Evolutionary conservation across 306 rosid genomes (phyloP).

Genomic region (Sicyos baderoa): DNA sequence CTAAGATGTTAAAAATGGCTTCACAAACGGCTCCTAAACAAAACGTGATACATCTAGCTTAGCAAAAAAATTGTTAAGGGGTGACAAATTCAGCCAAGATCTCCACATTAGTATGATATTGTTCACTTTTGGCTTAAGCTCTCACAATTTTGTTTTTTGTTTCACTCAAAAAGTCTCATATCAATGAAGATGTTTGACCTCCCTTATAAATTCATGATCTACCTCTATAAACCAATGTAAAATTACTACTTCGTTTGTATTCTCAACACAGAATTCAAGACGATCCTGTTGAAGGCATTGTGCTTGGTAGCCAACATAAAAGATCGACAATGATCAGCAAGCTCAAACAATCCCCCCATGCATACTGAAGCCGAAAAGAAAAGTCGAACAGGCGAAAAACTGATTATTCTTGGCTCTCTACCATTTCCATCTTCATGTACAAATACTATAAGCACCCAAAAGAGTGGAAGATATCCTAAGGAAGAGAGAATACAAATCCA

Average conservation of each 20-base stretch:
- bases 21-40: too few relatives aligned
- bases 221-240: too few relatives aligned
- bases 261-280: too few relatives aligned
- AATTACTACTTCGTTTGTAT: too few relatives aligned
- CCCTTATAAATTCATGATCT: too few relatives aligned
- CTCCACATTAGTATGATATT: too few relatives aligned
- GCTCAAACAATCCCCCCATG: not conserved
- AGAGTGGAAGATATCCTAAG: not conserved
- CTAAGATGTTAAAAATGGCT: not conserved
- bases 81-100: too few relatives aligned
- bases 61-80: too few relatives aligned
- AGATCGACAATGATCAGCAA: not conserved
- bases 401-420: not conserved
- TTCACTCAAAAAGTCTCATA: too few relatives aligned
- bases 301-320: not conserved
- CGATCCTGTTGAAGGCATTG: not conserved
- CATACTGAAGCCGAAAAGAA: not conserved
- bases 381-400: not conserved
- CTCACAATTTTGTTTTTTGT: too few relatives aligned
- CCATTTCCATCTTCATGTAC: not conserved
- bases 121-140: too few relatives aligned
- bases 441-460: not conserved
- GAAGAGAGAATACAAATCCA: not conserved
- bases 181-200: too few relatives aligned
- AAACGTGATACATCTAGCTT: not conserved